These are phyloP conservation scores for Epichloe glyceriae DNA, from an alignment of 2,329 filamentous ascomycete species.

Conservation along the genomic window DNA sequence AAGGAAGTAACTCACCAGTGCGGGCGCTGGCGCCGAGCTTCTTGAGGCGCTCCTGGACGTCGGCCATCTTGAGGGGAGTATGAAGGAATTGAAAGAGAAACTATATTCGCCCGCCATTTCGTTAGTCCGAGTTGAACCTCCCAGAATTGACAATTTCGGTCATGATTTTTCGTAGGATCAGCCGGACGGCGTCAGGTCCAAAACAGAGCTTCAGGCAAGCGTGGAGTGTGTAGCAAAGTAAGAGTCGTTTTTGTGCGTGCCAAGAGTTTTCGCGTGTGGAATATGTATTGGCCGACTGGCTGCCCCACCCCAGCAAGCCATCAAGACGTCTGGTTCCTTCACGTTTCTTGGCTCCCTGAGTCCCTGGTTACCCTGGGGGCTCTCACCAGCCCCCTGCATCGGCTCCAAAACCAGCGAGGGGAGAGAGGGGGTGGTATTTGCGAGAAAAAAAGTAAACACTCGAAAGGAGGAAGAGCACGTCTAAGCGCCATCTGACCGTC, in stretches of 20 bases:
- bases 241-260: constrained; percentile 32
- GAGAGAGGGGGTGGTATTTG: too few relatives aligned
- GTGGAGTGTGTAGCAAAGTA: constrained; percentile 14
- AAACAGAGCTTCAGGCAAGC: neutral
- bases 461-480: too few relatives aligned
- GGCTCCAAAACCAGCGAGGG: neutral
- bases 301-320: constrained; percentile 5
- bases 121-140: constrained; percentile 7
- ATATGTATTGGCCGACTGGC: constrained; percentile 22
- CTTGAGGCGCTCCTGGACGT: constrained; percentile 46
- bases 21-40: constrained; percentile 40
- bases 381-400: neutral
- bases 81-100: constrained; percentile 14
- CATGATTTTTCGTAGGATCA: neutral
- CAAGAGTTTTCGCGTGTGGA: constrained; percentile 31
- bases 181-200: neutral
- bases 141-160: neutral
- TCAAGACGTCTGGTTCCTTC: neutral
- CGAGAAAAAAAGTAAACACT: too few relatives aligned
- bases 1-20: constrained; percentile 49
- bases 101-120: neutral
- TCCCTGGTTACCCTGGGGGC: neutral
- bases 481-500: too few relatives aligned
- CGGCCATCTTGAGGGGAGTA: constrained; percentile 32
- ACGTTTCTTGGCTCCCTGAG: neutral